Evolutionary conservation across 2,329 filamentous ascomycete genomes (phyloP), one percentile per base, ranked within the genome.

Genomic region (Aspergillus floridensis): DNA sequence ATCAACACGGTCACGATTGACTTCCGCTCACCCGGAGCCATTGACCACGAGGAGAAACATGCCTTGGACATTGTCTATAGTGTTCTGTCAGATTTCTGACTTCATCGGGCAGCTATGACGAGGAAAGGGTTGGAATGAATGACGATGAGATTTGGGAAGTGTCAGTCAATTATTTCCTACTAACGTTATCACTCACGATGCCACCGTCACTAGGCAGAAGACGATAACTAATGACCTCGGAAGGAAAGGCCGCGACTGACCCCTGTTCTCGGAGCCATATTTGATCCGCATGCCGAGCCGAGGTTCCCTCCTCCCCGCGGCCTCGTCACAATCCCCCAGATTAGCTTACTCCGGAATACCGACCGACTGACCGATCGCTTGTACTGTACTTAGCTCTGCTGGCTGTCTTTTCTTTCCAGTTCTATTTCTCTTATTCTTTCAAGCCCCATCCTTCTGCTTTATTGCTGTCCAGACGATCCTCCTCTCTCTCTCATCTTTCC

Each of bases 351-450:
- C 38, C 38, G 38, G 38, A 44, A 16, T 44, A 44, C 38, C 38
- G 38, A 44, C 38, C 38, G 38, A 44, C 24, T 29, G 38, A 44
- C 24, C 48, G 49, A 19, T 53, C 31, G 47, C 49, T 59, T 26
- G 24, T 60, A 29, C 31, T 55, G 35, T 48, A 22, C 49, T 52
- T 44, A 35, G 52, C 53, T 55, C 50, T 47, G 57, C 55, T 54
- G 51, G 21, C 29, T 57, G 41, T 57, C 31, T 48, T 50, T 53
- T 59, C 44, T 49, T 54, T 29, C 56, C n/a, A 44, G 29, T 49
- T 55, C 49, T 48, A 22, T 49, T 46, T 19, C 32, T 22, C 35
- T 21, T 38, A 38, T 56, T 35, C 44, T 32, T 24, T 44, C 24
- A 35, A 51, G 32, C 47, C 12, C 41, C 38, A 35, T 41, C 32